These are phyloP conservation scores for Gracilariopsis chorda DNA, from an alignment of 23 red algal species.

Conservation along the genomic window DNA sequence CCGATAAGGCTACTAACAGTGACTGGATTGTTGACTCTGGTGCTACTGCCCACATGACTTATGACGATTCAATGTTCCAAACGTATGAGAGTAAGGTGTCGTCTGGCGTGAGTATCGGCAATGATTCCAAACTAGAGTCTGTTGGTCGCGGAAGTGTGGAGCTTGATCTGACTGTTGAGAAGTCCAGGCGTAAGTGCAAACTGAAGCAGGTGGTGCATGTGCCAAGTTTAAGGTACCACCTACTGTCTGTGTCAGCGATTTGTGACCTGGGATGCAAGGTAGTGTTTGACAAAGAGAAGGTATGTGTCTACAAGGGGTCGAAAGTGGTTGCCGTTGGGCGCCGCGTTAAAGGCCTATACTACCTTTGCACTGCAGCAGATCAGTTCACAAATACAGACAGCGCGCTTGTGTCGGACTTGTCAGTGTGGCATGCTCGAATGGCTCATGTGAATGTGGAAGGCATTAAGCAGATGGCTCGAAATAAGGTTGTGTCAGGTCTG, in stretches of 20 bases:
- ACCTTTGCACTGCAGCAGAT: slow-evolving; percentile 1
- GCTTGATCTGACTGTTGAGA: background rate
- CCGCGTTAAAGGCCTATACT: slow-evolving; percentile 4
- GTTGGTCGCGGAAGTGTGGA: background rate
- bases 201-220: background rate
- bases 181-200: background rate
- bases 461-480: slow-evolving; percentile 26
- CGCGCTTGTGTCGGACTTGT: slow-evolving; percentile 14
- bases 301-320: slow-evolving; percentile 18
- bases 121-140: slow-evolving; percentile 6
- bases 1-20: background rate
- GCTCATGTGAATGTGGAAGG: slow-evolving; percentile 24
- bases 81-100: background rate
- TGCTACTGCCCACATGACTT: slow-evolving; percentile 30
- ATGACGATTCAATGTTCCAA: slow-evolving; percentile 17
- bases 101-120: background rate
- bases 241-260: background rate
- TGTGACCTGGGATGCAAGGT: slow-evolving; percentile 4
- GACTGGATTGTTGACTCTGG: slow-evolving; percentile 31
- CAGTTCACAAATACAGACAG: slow-evolving; percentile 18
- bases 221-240: background rate
- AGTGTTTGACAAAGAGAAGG: slow-evolving; percentile 27
- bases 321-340: slow-evolving; percentile 12
- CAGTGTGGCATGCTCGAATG: slow-evolving; percentile 23
- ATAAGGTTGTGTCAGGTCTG: background rate